Base-by-base conservation (phyloP, 2,329 filamentous ascomycete species). In the Aureobasidium sp. region DNA sequence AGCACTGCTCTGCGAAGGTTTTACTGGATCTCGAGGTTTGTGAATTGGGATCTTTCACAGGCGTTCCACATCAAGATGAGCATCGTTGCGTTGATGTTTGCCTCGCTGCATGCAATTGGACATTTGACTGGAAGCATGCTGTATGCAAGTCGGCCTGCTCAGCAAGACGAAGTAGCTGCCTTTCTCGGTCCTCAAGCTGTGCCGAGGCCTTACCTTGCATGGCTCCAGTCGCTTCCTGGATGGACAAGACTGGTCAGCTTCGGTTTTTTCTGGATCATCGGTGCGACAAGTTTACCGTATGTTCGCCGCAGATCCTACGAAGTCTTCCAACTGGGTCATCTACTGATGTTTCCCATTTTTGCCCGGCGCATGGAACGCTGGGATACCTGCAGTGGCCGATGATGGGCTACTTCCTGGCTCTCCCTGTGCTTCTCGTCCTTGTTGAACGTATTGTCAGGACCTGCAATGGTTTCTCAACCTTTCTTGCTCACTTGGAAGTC, bases 271-370 rank as follows among this genome's bases (percentile, higher is more conserved):
- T 84, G 80, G 63, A 65, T 77, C 0, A 73, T 84, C 0, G 76
- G 76, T 0, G 62, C 78, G 0, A 68, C 83, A 37, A 82, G 80
- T 61, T 77, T 82, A 64, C 82, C 82, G 0, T 74, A 73, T 34
- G 73, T 84, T 0, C 75, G 82, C 0, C 77, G 73, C 15, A 78
- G 77, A 75, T 82, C 76, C 65, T 84, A 84, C 58, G 80, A 85
- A 65, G 66, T 83, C 22, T 85, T 85, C 64, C 82, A 85, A 65
- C 72, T 84, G 0, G 80, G 78, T 0, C 82, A 85, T 65, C 64
- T 84, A 7, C 76, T 85, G 41, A 84, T 84, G 80, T 84, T 80
- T 45, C 82, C 82, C 9, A 80, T 85, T 22, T 79, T 85, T 31
- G 82, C 78, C 0, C 79, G 69, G 81, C 80, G 0, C 83, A 85